Conservation (phyloP, 345 rosid species). For the Diplotaxis tenuifolia region DNA sequence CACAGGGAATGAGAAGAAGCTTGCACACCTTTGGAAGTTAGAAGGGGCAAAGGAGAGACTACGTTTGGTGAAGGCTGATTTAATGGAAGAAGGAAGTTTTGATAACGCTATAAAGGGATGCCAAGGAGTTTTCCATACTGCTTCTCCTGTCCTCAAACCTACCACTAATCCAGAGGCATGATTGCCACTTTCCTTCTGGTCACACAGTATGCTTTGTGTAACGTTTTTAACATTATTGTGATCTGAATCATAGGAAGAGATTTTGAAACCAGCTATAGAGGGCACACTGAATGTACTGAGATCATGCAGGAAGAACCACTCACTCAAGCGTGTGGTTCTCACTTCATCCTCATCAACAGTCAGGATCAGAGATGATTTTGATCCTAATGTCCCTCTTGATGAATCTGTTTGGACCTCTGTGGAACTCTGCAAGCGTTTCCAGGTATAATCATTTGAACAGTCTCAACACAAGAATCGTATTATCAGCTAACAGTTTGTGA, state of each 20-base stretch:
- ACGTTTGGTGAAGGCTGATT: conserved; percentile 63
- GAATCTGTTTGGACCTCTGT: conserved; percentile 88
- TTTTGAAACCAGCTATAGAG: conserved; percentile 71
- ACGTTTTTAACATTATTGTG: not conserved
- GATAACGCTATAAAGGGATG: conserved; percentile 73
- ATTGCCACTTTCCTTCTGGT: not conserved
- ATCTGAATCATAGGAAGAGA: conserved; percentile 58
- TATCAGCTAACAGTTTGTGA: conserved; percentile 23
- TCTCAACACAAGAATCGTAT: not conserved
- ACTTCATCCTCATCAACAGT: conserved; percentile 86
- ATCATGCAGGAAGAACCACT: conserved; percentile 69
- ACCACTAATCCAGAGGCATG: conserved; percentile 78
- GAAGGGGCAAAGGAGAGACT: conserved; percentile 91
- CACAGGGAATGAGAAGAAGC: conserved; percentile 65
- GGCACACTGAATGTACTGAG: conserved; percentile 83
- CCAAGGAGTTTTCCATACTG: conserved; percentile 89
- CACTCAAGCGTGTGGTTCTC: conserved; percentile 68
- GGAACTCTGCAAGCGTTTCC: conserved; percentile 63
- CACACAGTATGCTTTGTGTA: not conserved
- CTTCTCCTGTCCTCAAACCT: conserved; percentile 81
- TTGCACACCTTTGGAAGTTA: conserved; percentile 68
- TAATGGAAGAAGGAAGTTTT: conserved; percentile 78
- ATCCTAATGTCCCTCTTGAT: conserved; percentile 61
- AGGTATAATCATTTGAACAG: conserved; percentile 28
- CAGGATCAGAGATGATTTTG: conserved; percentile 66